Evolutionary conservation across 306 rosid genomes (phyloP).

Genomic region (Cyclanthera cordifolia): DNA sequence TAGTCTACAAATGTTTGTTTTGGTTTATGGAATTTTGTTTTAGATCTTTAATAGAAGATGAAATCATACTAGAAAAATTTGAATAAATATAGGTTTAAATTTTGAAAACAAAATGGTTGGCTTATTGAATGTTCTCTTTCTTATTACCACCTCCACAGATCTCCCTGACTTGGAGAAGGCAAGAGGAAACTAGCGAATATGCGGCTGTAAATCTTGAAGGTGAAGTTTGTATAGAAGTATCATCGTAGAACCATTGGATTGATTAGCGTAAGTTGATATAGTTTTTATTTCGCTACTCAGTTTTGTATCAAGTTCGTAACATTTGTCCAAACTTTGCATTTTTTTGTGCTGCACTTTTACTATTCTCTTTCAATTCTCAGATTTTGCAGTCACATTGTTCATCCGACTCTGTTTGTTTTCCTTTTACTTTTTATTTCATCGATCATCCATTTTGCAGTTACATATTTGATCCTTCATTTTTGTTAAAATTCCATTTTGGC

Average conservation of each 20-base stretch:
- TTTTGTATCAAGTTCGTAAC: background rate
- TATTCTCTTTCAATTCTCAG: background rate
- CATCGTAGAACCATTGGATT: conserved; percentile 1
- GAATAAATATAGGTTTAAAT: background rate
- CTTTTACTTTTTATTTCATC: too few relatives aligned
- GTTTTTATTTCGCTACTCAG: background rate
- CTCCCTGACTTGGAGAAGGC: conserved; percentile 93
- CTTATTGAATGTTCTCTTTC: background rate
- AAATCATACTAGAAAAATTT: background rate
- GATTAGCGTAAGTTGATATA: background rate
- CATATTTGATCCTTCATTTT: background rate
- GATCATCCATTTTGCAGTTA: too few relatives aligned
- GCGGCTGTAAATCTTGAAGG: background rate
- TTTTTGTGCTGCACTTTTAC: background rate
- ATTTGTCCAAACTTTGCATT: background rate
- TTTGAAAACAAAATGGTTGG: background rate
- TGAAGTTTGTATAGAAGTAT: conserved; percentile 2
- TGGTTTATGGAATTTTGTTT: too few relatives aligned
- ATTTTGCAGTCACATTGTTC: background rate
- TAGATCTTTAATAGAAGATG: too few relatives aligned
- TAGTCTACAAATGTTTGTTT: too few relatives aligned
- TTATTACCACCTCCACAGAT: conserved; percentile 30
- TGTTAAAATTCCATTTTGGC: too few relatives aligned
- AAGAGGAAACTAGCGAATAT: conserved; percentile 34
- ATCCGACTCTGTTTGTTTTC: background rate